Evolutionary conservation across 768 basidiomycete genomes (phyloP).

Genomic region (Boletus bicolor): DNA sequence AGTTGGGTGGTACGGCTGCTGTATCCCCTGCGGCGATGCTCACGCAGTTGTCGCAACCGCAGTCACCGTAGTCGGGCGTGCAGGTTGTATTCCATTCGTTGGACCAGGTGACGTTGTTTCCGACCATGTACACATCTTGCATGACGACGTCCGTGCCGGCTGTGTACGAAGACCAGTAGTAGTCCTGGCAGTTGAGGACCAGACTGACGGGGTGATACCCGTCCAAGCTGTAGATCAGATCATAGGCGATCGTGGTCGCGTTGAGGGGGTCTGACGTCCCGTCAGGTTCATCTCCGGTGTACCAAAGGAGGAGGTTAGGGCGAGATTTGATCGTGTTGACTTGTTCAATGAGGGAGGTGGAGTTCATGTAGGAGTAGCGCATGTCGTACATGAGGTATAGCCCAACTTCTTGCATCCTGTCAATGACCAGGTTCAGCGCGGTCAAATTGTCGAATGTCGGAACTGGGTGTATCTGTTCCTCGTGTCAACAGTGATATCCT

Average conservation of each 20-base stretch:
- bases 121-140: conserved; percentile 54
- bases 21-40: conserved; percentile 41
- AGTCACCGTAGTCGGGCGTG: conserved; percentile 64
- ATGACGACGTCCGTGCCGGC: conserved; percentile 67
- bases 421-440: conserved; percentile 53
- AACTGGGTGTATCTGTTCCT: conserved; percentile 59
- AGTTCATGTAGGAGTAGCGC: conserved; percentile 68
- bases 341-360: conserved; percentile 58
- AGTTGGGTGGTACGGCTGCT: conserved; percentile 26
- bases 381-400: conserved; percentile 84
- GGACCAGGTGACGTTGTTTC: conserved; percentile 64
- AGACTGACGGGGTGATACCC: conserved; percentile 67
- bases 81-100: conserved; percentile 59
- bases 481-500: background rate
- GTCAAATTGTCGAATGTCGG: conserved; percentile 64
- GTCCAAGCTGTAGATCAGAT: conserved; percentile 58
- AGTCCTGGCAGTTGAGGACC: conserved; percentile 66
- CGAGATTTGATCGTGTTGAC: conserved; percentile 66
- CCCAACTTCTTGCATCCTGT: conserved; percentile 68
- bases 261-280: conserved; percentile 66
- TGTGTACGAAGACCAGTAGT: conserved; percentile 56
- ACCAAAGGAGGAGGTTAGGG: conserved; percentile 69
- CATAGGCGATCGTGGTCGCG: conserved; percentile 47
- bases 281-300: conserved; percentile 74
- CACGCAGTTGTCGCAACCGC: conserved; percentile 67